Conservation (phyloP, 495 filamentous ascomycete genomes). For the Aspergillus saccharolyticus region DNA sequence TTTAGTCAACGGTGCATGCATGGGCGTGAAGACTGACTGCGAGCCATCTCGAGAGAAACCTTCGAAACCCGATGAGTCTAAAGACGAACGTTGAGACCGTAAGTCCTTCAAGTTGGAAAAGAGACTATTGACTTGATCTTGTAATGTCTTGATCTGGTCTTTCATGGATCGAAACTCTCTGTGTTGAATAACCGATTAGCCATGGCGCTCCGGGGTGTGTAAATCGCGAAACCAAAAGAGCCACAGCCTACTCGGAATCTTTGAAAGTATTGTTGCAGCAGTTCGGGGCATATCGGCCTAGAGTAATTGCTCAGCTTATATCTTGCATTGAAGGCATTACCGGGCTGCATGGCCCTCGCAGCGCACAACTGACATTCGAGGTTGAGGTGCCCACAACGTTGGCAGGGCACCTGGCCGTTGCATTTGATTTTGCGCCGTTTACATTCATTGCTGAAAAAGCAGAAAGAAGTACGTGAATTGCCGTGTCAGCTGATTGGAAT, state of each 20-base stretch:
- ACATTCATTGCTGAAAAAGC: constrained; percentile 67
- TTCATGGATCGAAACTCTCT: constrained; percentile 78
- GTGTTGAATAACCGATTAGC: constrained; percentile 8
- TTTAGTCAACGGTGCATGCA: constrained; percentile 30
- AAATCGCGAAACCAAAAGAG: neutral
- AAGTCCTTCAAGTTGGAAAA: constrained; percentile 65
- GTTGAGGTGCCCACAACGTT: constrained; percentile 81
- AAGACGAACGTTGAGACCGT: constrained; percentile 35
- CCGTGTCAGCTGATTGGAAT: neutral
- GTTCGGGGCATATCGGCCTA: constrained; percentile 78
- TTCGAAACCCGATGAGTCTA: constrained; percentile 38
- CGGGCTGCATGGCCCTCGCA: neutral
- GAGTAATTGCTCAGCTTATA: constrained; percentile 1
- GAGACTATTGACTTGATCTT: constrained; percentile 77
- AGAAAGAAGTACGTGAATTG: neutral
- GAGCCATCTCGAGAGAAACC: constrained; percentile 36
- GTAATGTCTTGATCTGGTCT: constrained; percentile 65
- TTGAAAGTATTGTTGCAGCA: constrained; percentile 79
- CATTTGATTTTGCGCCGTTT: constrained; percentile 94
- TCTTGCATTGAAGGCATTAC: neutral
- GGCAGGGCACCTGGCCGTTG: constrained; percentile 84
- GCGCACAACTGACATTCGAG: constrained; percentile 57
- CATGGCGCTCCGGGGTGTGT: neutral
- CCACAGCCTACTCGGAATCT: constrained; percentile 60
- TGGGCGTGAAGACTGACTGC: constrained; percentile 30